These are phyloP conservation scores for Colletotrichum filicis DNA, from an alignment of 2,329 filamentous ascomycete genomes.

Conservation along the genomic window DNA sequence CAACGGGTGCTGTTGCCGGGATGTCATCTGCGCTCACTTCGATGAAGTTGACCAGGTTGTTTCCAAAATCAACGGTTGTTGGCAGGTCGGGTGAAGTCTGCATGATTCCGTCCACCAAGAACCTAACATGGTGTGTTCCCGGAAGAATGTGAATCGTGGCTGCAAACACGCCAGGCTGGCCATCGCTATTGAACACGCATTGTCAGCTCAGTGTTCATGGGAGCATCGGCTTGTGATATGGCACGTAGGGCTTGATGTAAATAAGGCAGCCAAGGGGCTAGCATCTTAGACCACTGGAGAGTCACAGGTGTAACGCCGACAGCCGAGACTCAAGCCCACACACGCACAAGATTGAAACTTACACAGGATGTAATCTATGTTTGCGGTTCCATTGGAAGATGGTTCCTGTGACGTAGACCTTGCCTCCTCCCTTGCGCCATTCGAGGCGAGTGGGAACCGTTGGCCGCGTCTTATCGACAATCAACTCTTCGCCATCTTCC, in stretches of 20 bases:
- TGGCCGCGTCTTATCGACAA: constrained; percentile 78
- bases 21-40: constrained; percentile 86
- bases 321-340: constrained; percentile 25
- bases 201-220: background rate
- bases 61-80: constrained; percentile 96
- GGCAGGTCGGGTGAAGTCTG: constrained; percentile 86
- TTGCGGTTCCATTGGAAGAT: constrained; percentile 98
- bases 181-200: constrained; percentile 53
- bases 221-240: constrained; percentile 27
- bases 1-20: constrained; percentile 47
- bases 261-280: background rate
- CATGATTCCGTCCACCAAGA: constrained; percentile 95
- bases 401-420: constrained; percentile 95
- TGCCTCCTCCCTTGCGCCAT: constrained; percentile 86
- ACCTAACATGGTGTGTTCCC: constrained; percentile 96
- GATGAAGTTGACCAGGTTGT: constrained; percentile 98
- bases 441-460: constrained; percentile 87
- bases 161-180: constrained; percentile 73
- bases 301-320: constrained; percentile 31
- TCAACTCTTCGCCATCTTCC: constrained; percentile 80
- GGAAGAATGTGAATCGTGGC: constrained; percentile 86
- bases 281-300: constrained; percentile 6
- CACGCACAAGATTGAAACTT: constrained; percentile 54
- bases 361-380: constrained; percentile 87
- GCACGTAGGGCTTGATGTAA: constrained; percentile 13